Evolutionary conservation across 129 eudicot species (phyloP).

Genomic region (Flaveria robusta): DNA sequence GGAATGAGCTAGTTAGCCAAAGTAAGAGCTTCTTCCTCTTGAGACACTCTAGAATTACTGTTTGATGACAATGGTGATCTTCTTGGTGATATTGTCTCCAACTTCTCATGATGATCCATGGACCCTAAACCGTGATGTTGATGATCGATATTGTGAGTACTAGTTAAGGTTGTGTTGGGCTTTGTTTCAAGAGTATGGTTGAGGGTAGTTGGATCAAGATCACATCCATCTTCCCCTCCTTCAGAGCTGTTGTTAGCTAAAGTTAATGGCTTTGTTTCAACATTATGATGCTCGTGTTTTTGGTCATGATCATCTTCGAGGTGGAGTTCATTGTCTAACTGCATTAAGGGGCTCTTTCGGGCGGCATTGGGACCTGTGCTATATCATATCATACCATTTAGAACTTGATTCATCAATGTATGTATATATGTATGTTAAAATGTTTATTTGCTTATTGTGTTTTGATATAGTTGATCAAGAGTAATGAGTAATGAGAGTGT

Average conservation of each 20-base stretch:
- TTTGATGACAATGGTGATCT: constrained; percentile 38
- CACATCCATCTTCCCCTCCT: constrained; percentile 40
- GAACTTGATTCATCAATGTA: background rate
- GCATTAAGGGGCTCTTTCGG: constrained; percentile 43
- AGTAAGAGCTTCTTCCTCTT: constrained; percentile 43
- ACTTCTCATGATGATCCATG: constrained; percentile 16
- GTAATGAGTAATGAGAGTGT: too few relatives aligned
- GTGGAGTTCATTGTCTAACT: constrained; percentile 38
- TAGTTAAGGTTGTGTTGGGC: constrained; percentile 29
- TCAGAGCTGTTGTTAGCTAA: constrained; percentile 36
- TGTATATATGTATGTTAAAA: too few relatives aligned
- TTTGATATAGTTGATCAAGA: too few relatives aligned
- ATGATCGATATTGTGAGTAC: constrained; percentile 9
- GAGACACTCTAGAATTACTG: constrained; percentile 32
- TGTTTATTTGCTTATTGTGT: too few relatives aligned
- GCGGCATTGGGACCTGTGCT: constrained; percentile 39
- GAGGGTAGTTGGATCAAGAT: constrained; percentile 27
- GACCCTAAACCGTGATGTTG: constrained; percentile 33
- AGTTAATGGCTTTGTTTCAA: background rate
- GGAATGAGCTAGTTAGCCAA: constrained; percentile 19
- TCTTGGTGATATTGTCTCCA: constrained; percentile 35
- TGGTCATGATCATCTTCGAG: constrained; percentile 38
- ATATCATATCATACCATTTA: constrained; percentile 29
- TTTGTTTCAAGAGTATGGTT: constrained; percentile 38
- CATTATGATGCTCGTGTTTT: constrained; percentile 25